These are phyloP conservation scores for Candida khao-thaluensis DNA, from an alignment of 805 yeast species.

Conservation along the genomic window DNA sequence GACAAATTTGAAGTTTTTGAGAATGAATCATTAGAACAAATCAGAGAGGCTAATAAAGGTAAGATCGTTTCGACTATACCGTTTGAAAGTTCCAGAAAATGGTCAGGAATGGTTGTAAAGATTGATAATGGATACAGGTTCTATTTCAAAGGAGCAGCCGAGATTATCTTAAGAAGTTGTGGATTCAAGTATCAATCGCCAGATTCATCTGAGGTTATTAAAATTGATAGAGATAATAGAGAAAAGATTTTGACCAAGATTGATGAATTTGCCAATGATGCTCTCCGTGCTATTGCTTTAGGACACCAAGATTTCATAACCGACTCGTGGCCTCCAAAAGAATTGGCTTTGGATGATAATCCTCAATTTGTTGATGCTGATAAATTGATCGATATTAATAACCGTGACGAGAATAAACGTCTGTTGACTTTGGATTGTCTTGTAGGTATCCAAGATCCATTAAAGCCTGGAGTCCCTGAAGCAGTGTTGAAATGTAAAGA, in stretches of 20 bases:
- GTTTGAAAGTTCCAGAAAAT: constrained; percentile 88
- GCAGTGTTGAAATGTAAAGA: constrained; percentile 82
- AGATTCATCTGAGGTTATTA: constrained; percentile 26
- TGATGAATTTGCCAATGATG: constrained; percentile 65
- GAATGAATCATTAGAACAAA: constrained; percentile 43
- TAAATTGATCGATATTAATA: constrained; percentile 23
- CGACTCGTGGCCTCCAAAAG: constrained; percentile 68
- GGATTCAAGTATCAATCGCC: constrained; percentile 26
- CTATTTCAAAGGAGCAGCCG: constrained; percentile 92
- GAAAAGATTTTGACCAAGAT: constrained; percentile 31
- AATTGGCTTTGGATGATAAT: constrained; percentile 26
- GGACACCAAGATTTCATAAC: constrained; percentile 71
- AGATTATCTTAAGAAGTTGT: constrained; percentile 69
- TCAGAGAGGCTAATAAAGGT: constrained; percentile 22
- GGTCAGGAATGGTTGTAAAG: constrained; percentile 79
- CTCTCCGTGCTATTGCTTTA: constrained; percentile 84
- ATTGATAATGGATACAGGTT: constrained; percentile 54
- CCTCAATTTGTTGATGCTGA: constrained; percentile 25
- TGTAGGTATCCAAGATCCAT: constrained; percentile 94
- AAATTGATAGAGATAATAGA: constrained; percentile 30
- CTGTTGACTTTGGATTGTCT: constrained; percentile 60
- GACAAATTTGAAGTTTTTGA: constrained; percentile 49
- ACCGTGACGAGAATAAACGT: constrained; percentile 23
- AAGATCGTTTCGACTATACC: constrained; percentile 73
- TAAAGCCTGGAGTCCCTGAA: constrained; percentile 83